Percentiles rank a stretch among this genome's conserved stretches.
phyloP scores from a whole-genome alignment of 192 early-diverging fungal genomes.

The Backusella morwellensis region DNA sequence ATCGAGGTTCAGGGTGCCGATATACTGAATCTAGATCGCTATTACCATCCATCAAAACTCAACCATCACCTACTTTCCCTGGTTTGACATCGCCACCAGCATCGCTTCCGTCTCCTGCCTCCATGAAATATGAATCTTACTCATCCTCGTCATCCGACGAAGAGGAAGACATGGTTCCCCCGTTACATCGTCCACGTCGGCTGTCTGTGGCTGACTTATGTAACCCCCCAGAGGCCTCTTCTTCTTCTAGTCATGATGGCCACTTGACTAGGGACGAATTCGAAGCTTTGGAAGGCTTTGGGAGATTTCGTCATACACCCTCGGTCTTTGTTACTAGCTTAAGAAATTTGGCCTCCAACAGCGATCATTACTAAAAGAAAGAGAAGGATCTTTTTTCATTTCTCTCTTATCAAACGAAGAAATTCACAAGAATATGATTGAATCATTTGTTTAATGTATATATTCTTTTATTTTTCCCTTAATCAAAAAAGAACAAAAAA shows the following conservation, averaged over 20 bases:
- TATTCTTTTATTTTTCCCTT: neutral
- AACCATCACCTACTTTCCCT: neutral
- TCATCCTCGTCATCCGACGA: neutral
- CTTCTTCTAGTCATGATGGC: neutral
- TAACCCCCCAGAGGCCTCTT: conserved; percentile 8
- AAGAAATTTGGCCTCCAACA: neutral
- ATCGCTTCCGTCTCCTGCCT: neutral
- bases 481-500: neutral
- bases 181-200: neutral
- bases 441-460: neutral
- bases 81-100: neutral
- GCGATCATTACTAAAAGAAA: neutral
- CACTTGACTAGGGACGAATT: conserved; percentile 34
- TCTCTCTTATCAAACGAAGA: neutral
- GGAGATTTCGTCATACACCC: conserved; percentile 26
- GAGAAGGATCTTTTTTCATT: neutral
- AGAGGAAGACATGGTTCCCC: neutral
- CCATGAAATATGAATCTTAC: neutral
- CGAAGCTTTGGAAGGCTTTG: conserved; percentile 32
- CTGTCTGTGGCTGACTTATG: conserved; percentile 32
- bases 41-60: neutral
- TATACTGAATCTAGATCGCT: neutral
- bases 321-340: neutral
- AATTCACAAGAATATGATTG: neutral
- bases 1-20: neutral